Evolutionary conservation across 345 rosid species (phyloP).

Genomic region (Combretum micranthum): DNA sequence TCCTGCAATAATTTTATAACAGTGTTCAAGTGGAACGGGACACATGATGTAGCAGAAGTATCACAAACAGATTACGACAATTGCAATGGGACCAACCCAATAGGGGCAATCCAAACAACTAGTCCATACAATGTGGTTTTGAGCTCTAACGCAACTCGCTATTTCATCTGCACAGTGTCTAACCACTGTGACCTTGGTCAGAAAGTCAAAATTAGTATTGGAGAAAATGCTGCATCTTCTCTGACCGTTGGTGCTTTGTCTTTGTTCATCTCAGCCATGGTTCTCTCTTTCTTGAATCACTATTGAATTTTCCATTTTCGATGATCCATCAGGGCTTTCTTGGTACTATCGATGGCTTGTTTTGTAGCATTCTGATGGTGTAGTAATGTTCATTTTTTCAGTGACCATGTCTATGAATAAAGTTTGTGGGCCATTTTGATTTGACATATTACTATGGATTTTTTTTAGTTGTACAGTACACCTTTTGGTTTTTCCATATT

Average conservation of each 20-base stretch:
- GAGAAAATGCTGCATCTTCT: slow-evolving; percentile 13
- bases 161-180: slow-evolving; percentile 20
- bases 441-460: too few relatives aligned
- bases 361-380: too few relatives aligned
- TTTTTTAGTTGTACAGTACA: too few relatives aligned
- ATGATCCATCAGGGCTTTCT: too few relatives aligned
- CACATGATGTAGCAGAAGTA: slow-evolving; percentile 15
- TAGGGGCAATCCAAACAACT: background rate
- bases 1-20: background rate
- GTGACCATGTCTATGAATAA: too few relatives aligned
- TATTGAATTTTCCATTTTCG: too few relatives aligned
- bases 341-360: too few relatives aligned
- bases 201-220: slow-evolving; percentile 18
- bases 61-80: slow-evolving; percentile 13
- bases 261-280: background rate
- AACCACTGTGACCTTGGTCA: slow-evolving; percentile 20
- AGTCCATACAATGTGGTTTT: slow-evolving; percentile 8
- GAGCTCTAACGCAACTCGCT: background rate
- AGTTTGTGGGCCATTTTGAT: too few relatives aligned
- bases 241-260: background rate
- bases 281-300: slow-evolving; percentile 4
- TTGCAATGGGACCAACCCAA: slow-evolving; percentile 13
- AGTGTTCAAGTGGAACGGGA: slow-evolving; percentile 29
- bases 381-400: too few relatives aligned
- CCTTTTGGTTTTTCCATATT: too few relatives aligned